phyloP scores from a whole-genome alignment of 208 protist species.

The Leishmania mexicana region DNA sequence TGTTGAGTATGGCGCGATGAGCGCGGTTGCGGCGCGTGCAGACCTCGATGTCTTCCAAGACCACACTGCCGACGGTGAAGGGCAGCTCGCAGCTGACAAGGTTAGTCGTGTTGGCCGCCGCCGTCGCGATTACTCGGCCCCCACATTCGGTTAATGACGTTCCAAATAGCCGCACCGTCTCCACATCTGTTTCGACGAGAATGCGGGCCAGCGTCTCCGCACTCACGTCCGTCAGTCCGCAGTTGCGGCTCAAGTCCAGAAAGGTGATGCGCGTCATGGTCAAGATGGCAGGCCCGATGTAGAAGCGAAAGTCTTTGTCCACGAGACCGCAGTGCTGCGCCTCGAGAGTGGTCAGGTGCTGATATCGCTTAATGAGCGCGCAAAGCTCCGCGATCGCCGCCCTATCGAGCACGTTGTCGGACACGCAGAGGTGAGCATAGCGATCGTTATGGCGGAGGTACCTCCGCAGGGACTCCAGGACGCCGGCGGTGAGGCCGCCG shows the following conservation, averaged over 20 bases:
- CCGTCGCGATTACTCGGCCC: conserved; percentile 46
- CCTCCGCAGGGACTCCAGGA: conserved; percentile 55
- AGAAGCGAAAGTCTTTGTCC: conserved; percentile 68
- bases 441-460: conserved; percentile 54
- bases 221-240: conserved; percentile 49
- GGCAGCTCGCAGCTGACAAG: conserved; percentile 65
- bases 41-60: conserved; percentile 30
- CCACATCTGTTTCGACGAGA: conserved; percentile 42
- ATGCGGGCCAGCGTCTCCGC: conserved; percentile 42
- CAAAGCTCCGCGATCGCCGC: conserved; percentile 65
- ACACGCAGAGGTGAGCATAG: conserved; percentile 59
- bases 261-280: conserved; percentile 29
- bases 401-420: conserved; percentile 59
- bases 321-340: conserved; percentile 54
- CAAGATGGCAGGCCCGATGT: conserved; percentile 52
- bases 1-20: conserved; percentile 12
- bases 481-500: conserved; percentile 43
- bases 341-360: conserved; percentile 50
- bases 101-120: conserved; percentile 35
- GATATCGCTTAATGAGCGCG: conserved; percentile 58
- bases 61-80: conserved; percentile 73
- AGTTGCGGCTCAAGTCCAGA: conserved; percentile 75
- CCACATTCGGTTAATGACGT: conserved; percentile 38
- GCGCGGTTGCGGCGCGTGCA: conserved; percentile 33
- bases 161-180: conserved; percentile 49